These are phyloP conservation scores for Trichophyton benhamiae DNA, from an alignment of 2,329 filamentous ascomycete genomes.

Conservation along the genomic window DNA sequence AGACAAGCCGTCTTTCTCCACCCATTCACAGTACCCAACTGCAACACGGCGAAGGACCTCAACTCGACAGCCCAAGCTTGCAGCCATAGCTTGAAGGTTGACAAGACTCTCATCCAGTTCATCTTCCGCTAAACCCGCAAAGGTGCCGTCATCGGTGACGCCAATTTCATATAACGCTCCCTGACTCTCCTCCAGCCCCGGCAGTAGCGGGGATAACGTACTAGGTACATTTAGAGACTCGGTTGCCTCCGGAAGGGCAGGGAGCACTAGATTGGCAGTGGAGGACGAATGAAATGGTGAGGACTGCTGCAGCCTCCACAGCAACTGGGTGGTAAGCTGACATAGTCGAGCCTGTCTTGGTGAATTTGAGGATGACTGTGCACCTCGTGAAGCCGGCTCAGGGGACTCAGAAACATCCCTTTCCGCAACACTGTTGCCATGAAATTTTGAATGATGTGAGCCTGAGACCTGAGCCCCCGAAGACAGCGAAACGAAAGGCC, in stretches of 20 bases:
- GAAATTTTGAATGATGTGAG: slow-evolving; percentile 36
- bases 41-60: slow-evolving; percentile 69
- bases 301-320: slow-evolving; percentile 92
- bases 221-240: slow-evolving; percentile 45
- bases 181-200: slow-evolving; percentile 81
- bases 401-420: slow-evolving; percentile 13
- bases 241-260: slow-evolving; percentile 55
- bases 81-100: slow-evolving; percentile 81
- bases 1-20: slow-evolving; percentile 14
- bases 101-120: slow-evolving; percentile 84
- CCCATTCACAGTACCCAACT: slow-evolving; percentile 67
- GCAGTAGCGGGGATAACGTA: slow-evolving; percentile 44
- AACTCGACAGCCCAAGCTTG: slow-evolving; percentile 75
- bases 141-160: slow-evolving; percentile 82
- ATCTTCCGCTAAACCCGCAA: slow-evolving; percentile 76
- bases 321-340: slow-evolving; percentile 82
- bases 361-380: slow-evolving; percentile 46
- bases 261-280: slow-evolving; percentile 60
- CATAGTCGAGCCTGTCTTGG: slow-evolving; percentile 73
- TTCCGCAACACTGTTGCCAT: background rate
- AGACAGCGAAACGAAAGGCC: slow-evolving; percentile 59
- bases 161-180: slow-evolving; percentile 95
- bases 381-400: slow-evolving; percentile 25
- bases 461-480: slow-evolving; percentile 46
- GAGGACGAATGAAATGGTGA: slow-evolving; percentile 79